A percentile compares a stretch with the other conserved stretches of the same genome.
Conservation (phyloP, 169 alveolate genomes). For the Eimeria falciformis region DNA sequence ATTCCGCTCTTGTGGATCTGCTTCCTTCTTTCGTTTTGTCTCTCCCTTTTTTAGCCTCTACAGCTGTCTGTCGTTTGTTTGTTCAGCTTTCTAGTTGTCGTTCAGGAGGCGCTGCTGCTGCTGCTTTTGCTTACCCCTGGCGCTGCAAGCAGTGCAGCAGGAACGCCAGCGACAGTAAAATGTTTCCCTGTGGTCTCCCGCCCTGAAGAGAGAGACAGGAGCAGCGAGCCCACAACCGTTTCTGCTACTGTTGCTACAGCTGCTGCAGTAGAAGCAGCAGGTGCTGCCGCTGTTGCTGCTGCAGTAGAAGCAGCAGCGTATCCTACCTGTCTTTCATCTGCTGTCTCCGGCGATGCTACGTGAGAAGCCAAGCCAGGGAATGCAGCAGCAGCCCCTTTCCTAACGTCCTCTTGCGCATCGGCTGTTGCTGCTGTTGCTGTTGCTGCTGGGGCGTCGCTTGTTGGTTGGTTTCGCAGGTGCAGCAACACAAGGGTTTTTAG, state of each 20-base stretch:
- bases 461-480: not conserved
- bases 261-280: not conserved
- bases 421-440: not conserved
- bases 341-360: not conserved
- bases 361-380: too few relatives aligned
- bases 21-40: not conserved
- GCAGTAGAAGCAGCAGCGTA: not conserved
- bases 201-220: not conserved
- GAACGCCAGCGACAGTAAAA: not conserved
- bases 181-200: not conserved
- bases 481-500: not conserved
- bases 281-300: not conserved
- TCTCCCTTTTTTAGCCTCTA: not conserved
- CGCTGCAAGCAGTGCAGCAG: slow-evolving; percentile 11
- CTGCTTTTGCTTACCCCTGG: slow-evolving; percentile 35
- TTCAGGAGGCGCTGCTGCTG: not conserved
- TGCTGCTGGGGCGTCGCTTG: not conserved
- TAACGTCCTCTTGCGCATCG: too few relatives aligned
- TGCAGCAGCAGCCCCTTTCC: too few relatives aligned
- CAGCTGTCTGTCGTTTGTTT: not conserved
- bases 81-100: not conserved
- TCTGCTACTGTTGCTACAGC: slow-evolving; percentile 12
- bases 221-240: not conserved
- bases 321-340: not conserved
- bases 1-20: not conserved